Evolutionary conservation across 2,329 filamentous ascomycete species (phyloP), one percentile per base, ranked within the genome.

Genomic region (Chalara sp.): DNA sequence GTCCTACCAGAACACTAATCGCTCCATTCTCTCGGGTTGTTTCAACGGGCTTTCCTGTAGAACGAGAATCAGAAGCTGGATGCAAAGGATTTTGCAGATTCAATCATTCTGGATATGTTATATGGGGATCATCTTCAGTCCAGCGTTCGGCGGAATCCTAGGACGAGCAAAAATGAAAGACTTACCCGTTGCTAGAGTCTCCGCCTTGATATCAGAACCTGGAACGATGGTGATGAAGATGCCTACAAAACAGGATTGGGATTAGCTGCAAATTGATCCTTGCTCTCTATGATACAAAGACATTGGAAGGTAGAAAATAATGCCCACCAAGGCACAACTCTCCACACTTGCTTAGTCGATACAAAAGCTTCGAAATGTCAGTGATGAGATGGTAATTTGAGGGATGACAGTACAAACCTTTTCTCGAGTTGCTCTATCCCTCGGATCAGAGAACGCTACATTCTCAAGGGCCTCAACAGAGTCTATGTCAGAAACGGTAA

Each of bases 281-380:
- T 21, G 21, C 21, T 21, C 21, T 21, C n/a, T n/a, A n/a, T n/a
- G n/a, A n/a, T n/a, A n/a, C n/a, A 21, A 21, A 21, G 21, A 21
- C 21, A 21, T 21, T 21, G 21, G 21, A 21, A 21, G 21, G 21
- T 21, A 21, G 21, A 21, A 21, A 21, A 21, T 21, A 21, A 21
- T 21, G 21, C 21, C 21, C 21, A 21, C 21, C 21, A 48, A 91
- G 74, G 65, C 81, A 86, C 50, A 96, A 78, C 63, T 91, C 86
- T 39, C 86, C 83, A 65, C 86, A 91, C 62, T 74, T 77, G 30
- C 76, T 79, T 30, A 95, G 78, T 54, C 89, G 86, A 68, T 95
- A 95, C 51, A 78, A 71, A 62, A 93, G 81, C 87, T 55, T 12
- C 4, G 30, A 13, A 7, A 43, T 37, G 46, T 39, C 31, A 35